phyloP scores from a whole-genome alignment of 331 rosid genomes.

The Malus hybrid region DNA sequence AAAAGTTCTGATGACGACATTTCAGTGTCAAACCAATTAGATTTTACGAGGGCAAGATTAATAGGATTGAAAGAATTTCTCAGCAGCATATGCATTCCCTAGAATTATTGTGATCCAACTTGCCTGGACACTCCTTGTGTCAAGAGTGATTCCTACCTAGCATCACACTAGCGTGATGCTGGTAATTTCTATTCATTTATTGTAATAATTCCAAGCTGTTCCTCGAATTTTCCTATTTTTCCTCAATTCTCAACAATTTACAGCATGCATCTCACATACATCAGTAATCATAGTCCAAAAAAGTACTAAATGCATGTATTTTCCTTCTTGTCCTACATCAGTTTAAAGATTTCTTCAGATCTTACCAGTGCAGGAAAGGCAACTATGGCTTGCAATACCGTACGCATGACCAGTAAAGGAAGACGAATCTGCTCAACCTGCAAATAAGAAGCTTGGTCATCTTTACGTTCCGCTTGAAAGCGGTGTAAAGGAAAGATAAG shows the following conservation, averaged over 20 bases:
- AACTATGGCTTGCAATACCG: slow-evolving; percentile 90
- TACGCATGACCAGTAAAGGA: slow-evolving; percentile 88
- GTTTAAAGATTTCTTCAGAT: slow-evolving; percentile 8
- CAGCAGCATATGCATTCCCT: background rate
- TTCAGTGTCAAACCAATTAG: background rate
- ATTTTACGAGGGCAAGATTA: background rate
- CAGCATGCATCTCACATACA: background rate
- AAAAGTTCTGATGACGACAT: background rate
- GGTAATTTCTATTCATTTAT: background rate
- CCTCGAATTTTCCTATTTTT: background rate
- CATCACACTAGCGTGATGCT: background rate
- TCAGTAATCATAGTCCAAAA: background rate
- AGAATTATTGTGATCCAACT: background rate
- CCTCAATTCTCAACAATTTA: background rate
- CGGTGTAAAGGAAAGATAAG: background rate
- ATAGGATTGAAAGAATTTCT: background rate
- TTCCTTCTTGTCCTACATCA: background rate
- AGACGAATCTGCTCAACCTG: slow-evolving; percentile 97
- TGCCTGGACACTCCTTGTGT: background rate
- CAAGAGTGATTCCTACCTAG: background rate
- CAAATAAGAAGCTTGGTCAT: slow-evolving; percentile 7
- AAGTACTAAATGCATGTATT: background rate
- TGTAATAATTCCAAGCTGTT: background rate
- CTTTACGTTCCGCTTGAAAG: slow-evolving; percentile 19
- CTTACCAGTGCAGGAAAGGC: slow-evolving; percentile 93